A percentile compares a stretch with the other conserved stretches of the same genome.
Evolutionary conservation across 2,329 filamentous ascomycete genomes (phyloP).

Genomic region (Aspergillus fischeri): DNA sequence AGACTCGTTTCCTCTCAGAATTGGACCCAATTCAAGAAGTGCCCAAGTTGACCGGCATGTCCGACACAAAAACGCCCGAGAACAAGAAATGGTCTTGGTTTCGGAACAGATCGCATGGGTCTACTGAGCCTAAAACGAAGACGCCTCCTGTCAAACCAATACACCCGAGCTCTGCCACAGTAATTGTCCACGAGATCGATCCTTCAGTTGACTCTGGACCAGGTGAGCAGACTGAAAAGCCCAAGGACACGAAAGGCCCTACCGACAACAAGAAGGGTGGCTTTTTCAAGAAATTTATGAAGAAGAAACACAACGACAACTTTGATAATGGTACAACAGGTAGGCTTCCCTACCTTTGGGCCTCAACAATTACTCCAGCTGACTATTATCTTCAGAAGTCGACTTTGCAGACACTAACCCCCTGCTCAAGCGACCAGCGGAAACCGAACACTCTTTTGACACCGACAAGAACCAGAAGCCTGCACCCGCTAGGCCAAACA

Average conservation of each 20-base stretch:
- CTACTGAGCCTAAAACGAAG: slow-evolving; percentile 20
- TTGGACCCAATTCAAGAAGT: slow-evolving; percentile 43
- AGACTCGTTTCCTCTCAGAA: slow-evolving; percentile 24
- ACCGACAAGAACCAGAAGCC: slow-evolving; percentile 12
- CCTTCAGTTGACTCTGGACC: slow-evolving; percentile 8
- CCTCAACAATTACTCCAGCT: background rate
- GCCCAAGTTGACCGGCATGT: slow-evolving; percentile 30
- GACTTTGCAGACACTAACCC: slow-evolving; percentile 3
- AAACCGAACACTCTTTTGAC: slow-evolving; percentile 17
- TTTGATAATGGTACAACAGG: slow-evolving; percentile 30
- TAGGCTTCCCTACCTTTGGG: slow-evolving; percentile 25
- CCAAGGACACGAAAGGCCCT: slow-evolving; percentile 3
- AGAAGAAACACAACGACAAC: slow-evolving; percentile 42
- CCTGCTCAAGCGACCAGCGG: slow-evolving; percentile 11
- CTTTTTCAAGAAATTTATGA: slow-evolving; percentile 52
- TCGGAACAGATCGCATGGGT: slow-evolving; percentile 29
- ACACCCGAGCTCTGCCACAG: slow-evolving; percentile 23
- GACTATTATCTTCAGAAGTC: slow-evolving; percentile 6
- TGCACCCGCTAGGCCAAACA: slow-evolving; percentile 10
- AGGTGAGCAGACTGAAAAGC: slow-evolving; percentile 1
- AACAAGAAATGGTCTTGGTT: slow-evolving; percentile 47
- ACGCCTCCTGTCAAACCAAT: slow-evolving; percentile 20
- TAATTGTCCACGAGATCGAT: slow-evolving; percentile 23
- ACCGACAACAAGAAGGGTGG: slow-evolving; percentile 37
- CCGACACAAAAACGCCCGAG: slow-evolving; percentile 20